Evolutionary conservation across 176 grass and related monocot genomes (phyloP).

Genomic region (Eragrostis nindensis): DNA sequence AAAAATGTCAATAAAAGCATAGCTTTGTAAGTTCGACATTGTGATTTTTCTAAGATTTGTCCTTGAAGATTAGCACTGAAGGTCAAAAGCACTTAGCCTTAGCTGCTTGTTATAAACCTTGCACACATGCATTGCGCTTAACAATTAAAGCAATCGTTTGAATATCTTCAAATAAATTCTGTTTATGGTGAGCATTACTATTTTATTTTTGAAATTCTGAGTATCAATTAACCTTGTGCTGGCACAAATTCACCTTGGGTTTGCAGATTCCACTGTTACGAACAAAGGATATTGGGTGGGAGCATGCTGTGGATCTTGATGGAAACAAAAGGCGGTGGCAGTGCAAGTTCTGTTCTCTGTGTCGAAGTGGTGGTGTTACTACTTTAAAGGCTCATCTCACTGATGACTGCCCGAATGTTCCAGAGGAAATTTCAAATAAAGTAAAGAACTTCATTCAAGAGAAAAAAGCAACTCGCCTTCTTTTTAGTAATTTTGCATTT

Average conservation of each 20-base stretch:
- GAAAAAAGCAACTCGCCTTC: slow-evolving; percentile 49
- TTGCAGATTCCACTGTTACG: slow-evolving; percentile 47
- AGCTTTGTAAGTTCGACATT: slow-evolving; percentile 15
- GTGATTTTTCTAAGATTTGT: slow-evolving; percentile 23
- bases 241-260: slow-evolving; percentile 20
- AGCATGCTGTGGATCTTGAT: slow-evolving; percentile 62
- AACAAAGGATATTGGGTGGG: slow-evolving; percentile 57
- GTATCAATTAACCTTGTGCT: slow-evolving; percentile 11
- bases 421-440: slow-evolving; percentile 55
- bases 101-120: slow-evolving; percentile 13
- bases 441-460: slow-evolving; percentile 58
- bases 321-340: slow-evolving; percentile 66
- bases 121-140: background rate
- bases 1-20: slow-evolving; percentile 1
- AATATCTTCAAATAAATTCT: slow-evolving; percentile 17
- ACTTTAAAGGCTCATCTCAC: slow-evolving; percentile 65
- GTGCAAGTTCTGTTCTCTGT: slow-evolving; percentile 55
- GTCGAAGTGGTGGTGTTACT: slow-evolving; percentile 65
- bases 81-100: slow-evolving; percentile 8
- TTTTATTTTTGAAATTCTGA: background rate
- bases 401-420: slow-evolving; percentile 53
- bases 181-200: slow-evolving; percentile 22
- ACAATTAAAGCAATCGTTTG: background rate
- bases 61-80: slow-evolving; percentile 22
- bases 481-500: slow-evolving; percentile 46